phyloP scores from a whole-genome alignment of 169 alveolate genomes.

The Blepharisma undulans region DNA sequence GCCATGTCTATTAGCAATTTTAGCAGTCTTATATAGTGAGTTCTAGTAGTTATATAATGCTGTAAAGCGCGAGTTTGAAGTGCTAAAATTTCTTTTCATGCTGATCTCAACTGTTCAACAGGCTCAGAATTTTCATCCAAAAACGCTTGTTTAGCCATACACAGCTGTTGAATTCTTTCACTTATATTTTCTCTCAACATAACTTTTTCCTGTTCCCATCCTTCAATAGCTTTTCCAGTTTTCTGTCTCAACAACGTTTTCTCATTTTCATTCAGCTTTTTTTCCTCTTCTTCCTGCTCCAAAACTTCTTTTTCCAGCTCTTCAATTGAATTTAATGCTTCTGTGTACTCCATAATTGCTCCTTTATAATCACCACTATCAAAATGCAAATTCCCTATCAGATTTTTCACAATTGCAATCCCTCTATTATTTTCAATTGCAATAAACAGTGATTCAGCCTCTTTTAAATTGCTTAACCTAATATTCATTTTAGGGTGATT shows the following conservation, averaged over 20 bases:
- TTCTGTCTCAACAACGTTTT: not conserved
- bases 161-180: constrained; percentile 23
- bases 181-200: not conserved
- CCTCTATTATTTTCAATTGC: not conserved
- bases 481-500: not conserved
- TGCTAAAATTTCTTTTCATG: not conserved
- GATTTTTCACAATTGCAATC: constrained; percentile 3
- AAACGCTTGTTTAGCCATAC: not conserved
- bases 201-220: constrained; percentile 9
- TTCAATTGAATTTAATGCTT: not conserved
- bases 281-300: constrained; percentile 19
- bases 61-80: constrained; percentile 28
- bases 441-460: not conserved
- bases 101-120: not conserved
- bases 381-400: constrained; percentile 5
- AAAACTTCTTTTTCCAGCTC: not conserved
- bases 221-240: not conserved
- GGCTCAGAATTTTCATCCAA: not conserved
- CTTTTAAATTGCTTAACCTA: not conserved
- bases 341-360: not conserved
- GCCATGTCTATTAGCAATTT: constrained; percentile 12
- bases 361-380: not conserved
- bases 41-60: not conserved
- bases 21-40: not conserved
- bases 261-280: not conserved